Evolutionary conservation across 306 rosid genomes (phyloP).

Genomic region (Chamaecrista fasciculata): DNA sequence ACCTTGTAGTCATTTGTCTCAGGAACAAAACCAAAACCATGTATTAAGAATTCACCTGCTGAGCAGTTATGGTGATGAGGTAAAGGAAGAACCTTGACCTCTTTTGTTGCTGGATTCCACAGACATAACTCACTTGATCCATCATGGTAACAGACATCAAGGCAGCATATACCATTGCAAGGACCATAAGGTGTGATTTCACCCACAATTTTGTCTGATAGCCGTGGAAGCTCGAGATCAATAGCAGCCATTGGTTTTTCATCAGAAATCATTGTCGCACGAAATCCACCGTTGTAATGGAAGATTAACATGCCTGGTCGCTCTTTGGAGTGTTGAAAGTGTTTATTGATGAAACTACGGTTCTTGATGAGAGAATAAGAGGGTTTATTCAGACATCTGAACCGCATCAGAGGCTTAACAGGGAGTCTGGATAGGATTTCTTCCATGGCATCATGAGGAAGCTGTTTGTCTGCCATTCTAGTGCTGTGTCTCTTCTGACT

Average conservation of each 20-base stretch:
- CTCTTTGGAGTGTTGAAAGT: background rate
- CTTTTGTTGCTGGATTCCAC: constrained; percentile 13
- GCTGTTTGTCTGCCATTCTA: background rate
- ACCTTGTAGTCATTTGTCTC: constrained; percentile 5
- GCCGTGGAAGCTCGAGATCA: background rate
- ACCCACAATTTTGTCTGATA: background rate
- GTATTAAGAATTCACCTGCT: background rate
- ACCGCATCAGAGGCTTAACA: background rate
- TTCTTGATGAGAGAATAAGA: background rate
- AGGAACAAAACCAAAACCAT: constrained; percentile 15
- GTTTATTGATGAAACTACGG: background rate
- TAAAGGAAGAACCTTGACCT: background rate
- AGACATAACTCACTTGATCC: background rate
- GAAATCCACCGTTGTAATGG: background rate
- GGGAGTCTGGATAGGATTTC: background rate
- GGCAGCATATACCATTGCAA: background rate
- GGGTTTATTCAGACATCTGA: background rate
- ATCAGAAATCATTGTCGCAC: background rate
- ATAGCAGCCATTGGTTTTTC: background rate
- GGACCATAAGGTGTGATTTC: background rate
- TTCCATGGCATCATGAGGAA: background rate
- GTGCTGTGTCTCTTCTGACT: background rate
- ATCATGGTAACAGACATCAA: background rate
- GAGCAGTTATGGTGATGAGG: background rate
- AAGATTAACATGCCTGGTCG: background rate